phyloP scores from a whole-genome alignment of 768 basidiomycete species.

The Tricholoma saponaceum region DNA sequence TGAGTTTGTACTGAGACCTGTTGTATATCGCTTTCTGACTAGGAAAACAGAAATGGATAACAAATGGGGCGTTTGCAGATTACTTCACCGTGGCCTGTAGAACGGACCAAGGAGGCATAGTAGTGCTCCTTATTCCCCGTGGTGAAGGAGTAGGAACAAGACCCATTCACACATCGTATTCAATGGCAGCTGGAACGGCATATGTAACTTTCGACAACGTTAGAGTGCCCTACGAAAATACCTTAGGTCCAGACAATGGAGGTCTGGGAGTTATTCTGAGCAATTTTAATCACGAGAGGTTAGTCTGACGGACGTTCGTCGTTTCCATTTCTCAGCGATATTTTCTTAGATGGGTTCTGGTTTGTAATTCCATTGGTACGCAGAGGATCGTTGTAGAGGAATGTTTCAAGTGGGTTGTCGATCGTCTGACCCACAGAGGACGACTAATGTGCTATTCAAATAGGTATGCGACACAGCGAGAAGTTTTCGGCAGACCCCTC shows the following conservation, averaged over 20 bases:
- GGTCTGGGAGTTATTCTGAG: conserved; percentile 37
- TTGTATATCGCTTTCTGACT: not conserved
- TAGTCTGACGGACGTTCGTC: conserved; percentile 43
- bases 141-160: conserved; percentile 65
- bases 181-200: conserved; percentile 58
- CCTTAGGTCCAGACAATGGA: conserved; percentile 58
- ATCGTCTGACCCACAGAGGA: not conserved
- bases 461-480: conserved; percentile 82
- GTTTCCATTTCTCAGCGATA: not conserved
- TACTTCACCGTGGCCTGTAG: conserved; percentile 64
- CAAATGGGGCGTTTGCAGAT: conserved; percentile 70
- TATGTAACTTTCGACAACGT: conserved; percentile 56
- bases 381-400: conserved; percentile 70
- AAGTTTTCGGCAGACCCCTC: conserved; percentile 86
- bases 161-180: conserved; percentile 52
- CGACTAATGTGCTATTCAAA: not conserved
- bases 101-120: conserved; percentile 39
- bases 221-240: conserved; percentile 64
- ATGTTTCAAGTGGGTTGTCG: conserved; percentile 60
- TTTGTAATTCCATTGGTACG: conserved; percentile 9
- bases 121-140: conserved; percentile 26
- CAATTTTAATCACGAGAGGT: conserved; percentile 94
- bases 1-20: conserved; percentile 37
- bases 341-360: conserved; percentile 13
- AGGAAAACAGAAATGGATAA: conserved; percentile 63